A percentile compares a stretch with the other conserved stretches of the same genome.
phyloP scores from a whole-genome alignment of 23 red algal genomes.

The Chondrus crispus region DNA sequence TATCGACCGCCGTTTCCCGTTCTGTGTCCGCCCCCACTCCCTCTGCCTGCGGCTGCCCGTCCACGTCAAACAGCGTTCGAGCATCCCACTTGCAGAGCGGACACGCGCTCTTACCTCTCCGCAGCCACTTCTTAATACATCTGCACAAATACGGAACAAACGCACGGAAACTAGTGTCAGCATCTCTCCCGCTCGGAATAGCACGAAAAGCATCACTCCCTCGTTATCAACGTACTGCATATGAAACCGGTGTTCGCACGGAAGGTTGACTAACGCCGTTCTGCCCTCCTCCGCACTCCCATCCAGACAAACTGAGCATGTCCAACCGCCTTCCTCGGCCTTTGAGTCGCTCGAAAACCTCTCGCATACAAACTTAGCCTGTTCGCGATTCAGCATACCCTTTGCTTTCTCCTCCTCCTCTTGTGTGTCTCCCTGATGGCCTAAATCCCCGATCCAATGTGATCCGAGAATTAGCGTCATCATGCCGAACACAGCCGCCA shows the following conservation, averaged over 20 bases:
- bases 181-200: not conserved
- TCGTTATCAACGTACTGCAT: not conserved
- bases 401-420: not conserved
- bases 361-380: not conserved
- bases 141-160: not conserved
- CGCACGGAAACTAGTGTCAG: too few relatives aligned
- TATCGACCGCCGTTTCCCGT: not conserved
- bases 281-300: not conserved
- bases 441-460: not conserved
- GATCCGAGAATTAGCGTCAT: not conserved
- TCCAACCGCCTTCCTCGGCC: slow-evolving; percentile 5
- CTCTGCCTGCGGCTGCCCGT: not conserved
- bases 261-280: not conserved
- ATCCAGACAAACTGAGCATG: slow-evolving; percentile 51
- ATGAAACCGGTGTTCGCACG: slow-evolving; percentile 40
- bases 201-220: not conserved
- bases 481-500: slow-evolving; percentile 35
- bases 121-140: slow-evolving; percentile 45
- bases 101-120: slow-evolving; percentile 16
- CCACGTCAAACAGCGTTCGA: slow-evolving; percentile 10
- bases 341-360: not conserved
- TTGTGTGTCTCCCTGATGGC: not conserved
- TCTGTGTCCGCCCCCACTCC: not conserved
- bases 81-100: slow-evolving; percentile 60
- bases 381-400: not conserved